Evolutionary conservation across 73 alveolate genomes (phyloP).

Genomic region (Paramecium pentaurelia): DNA sequence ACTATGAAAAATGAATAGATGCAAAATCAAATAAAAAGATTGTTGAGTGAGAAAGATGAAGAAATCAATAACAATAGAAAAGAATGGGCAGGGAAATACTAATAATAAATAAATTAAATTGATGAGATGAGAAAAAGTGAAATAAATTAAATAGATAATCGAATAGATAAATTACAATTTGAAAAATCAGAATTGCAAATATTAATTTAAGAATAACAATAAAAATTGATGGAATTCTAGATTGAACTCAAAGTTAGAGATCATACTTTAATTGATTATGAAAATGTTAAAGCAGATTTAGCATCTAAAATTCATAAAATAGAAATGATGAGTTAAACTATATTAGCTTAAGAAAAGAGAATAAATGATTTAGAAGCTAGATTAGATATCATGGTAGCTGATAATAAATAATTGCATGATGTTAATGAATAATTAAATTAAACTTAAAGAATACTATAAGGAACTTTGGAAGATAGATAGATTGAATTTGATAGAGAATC

Average conservation of each 20-base stretch:
- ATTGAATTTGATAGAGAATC: background rate
- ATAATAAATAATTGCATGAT: slow-evolving; percentile 11
- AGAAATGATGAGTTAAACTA: slow-evolving; percentile 19
- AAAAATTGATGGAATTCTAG: background rate
- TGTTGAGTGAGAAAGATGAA: background rate
- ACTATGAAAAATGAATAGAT: background rate
- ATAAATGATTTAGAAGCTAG: background rate
- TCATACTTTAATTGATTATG: background rate
- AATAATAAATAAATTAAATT: background rate
- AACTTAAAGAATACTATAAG: background rate
- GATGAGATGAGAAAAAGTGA: background rate
- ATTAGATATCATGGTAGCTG: slow-evolving; percentile 41
- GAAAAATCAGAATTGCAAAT: slow-evolving; percentile 8
- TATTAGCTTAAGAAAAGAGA: background rate
- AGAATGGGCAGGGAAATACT: background rate
- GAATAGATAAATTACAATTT: background rate
- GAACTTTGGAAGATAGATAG: background rate
- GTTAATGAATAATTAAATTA: background rate
- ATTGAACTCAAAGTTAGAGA: background rate
- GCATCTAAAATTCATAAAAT: background rate
- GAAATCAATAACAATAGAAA: background rate
- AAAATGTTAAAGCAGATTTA: background rate
- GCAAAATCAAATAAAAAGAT: background rate
- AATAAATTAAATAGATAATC: background rate
- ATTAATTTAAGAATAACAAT: background rate